Conservation (phyloP, 2,329 filamentous ascomycete species). For the Thielaviopsis populi region DNA sequence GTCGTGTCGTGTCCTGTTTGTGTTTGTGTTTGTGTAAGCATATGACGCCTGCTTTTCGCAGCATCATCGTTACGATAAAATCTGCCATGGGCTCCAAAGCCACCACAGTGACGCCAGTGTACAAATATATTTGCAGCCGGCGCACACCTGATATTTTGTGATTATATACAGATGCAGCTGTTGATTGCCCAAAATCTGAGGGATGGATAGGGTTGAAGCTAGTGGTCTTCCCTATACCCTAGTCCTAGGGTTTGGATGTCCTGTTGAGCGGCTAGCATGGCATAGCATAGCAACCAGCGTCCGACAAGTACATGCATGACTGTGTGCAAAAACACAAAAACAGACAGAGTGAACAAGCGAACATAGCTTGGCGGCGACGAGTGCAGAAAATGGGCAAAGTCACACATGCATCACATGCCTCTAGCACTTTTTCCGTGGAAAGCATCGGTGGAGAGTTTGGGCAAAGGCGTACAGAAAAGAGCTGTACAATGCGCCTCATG, state of each 20-base stretch:
- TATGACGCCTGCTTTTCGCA: not conserved
- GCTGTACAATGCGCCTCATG: not conserved
- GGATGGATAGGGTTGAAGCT: not conserved
- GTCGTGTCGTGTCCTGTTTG: not conserved
- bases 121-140: not conserved
- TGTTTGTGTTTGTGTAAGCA: not conserved
- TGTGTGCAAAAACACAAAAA: too few relatives aligned
- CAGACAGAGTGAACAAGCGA: not conserved
- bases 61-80: not conserved
- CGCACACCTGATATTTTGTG: not conserved
- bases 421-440: not conserved
- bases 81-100: too few relatives aligned
- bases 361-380: not conserved
- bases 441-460: constrained; percentile 4
- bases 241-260: not conserved
- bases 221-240: not conserved
- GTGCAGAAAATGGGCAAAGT: not conserved
- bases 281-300: not conserved
- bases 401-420: not conserved
- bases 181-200: not conserved
- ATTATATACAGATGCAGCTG: not conserved
- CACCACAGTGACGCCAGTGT: not conserved
- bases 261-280: not conserved
- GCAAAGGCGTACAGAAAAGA: not conserved
- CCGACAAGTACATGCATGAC: not conserved